Evolutionary conservation across 768 basidiomycete genomes (phyloP).

Genomic region (Termitomyces sp.): DNA sequence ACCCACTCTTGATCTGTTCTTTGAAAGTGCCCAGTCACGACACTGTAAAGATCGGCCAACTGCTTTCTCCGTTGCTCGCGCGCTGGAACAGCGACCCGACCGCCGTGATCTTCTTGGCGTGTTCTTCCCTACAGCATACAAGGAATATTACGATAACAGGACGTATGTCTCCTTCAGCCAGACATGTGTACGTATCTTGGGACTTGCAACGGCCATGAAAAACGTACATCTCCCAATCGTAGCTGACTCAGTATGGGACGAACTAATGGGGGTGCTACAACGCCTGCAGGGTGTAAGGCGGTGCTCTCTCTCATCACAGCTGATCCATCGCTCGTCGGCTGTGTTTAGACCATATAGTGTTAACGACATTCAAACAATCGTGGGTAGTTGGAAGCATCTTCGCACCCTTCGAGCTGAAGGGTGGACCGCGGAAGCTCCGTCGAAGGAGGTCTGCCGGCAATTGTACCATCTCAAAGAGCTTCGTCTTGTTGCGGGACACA

Average conservation of each 20-base stretch:
- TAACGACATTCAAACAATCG: neutral
- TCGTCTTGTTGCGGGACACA: neutral
- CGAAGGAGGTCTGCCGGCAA: neutral
- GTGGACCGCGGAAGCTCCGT: neutral
- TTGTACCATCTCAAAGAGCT: conserved; percentile 2
- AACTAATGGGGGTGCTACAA: neutral
- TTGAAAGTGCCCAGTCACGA: neutral
- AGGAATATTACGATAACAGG: neutral
- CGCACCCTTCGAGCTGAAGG: neutral
- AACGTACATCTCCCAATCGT: neutral
- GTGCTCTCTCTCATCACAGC: neutral
- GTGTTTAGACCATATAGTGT: neutral
- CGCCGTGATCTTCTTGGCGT: neutral
- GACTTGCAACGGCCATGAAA: neutral
- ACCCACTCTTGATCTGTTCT: neutral
- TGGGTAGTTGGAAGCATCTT: conserved; percentile 1
- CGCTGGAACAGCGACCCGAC: neutral
- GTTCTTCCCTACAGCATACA: neutral
- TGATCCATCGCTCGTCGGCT: neutral
- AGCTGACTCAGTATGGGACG: neutral
- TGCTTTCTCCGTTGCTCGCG: neutral
- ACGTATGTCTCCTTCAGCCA: neutral
- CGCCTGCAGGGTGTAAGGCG: neutral
- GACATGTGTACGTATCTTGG: neutral
- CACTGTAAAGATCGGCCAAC: conserved; percentile 1